Conservation (phyloP, 1,284 basidiomycete species). For the Apiotrichum domesticum region DNA sequence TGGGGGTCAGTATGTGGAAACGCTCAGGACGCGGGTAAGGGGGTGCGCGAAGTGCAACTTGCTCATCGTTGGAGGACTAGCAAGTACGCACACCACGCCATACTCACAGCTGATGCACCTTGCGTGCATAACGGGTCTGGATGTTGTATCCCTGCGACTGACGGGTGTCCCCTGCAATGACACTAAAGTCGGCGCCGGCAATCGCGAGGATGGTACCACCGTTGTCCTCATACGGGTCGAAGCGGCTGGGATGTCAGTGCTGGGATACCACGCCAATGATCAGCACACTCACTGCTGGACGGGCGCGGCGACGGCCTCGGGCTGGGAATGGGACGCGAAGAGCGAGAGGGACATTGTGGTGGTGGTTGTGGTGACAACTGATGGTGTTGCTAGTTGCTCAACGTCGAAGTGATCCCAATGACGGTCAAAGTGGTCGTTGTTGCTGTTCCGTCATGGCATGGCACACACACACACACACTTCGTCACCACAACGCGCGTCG, state of each 20-base stretch:
- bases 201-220: slow-evolving; percentile 92
- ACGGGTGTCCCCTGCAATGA: slow-evolving; percentile 89
- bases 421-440: too few relatives aligned
- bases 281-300: slow-evolving; percentile 36
- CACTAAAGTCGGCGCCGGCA: slow-evolving; percentile 81
- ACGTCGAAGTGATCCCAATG: not conserved
- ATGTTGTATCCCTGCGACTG: slow-evolving; percentile 92
- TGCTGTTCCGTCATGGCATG: too few relatives aligned
- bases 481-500: slow-evolving; percentile 19
- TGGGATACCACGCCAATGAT: not conserved
- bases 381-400: not conserved
- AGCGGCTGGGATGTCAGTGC: slow-evolving; percentile 42
- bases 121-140: slow-evolving; percentile 86
- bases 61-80: too few relatives aligned
- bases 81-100: too few relatives aligned
- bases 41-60: too few relatives aligned
- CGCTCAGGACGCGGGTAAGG: too few relatives aligned
- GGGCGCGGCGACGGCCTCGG: slow-evolving; percentile 27
- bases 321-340: slow-evolving; percentile 23
- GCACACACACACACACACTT: not conserved
- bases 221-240: slow-evolving; percentile 84
- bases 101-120: slow-evolving; percentile 50
- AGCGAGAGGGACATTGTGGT: slow-evolving; percentile 30
- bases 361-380: not conserved
- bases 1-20: slow-evolving; percentile 33